A percentile compares a stretch with the other conserved stretches of the same genome.
phyloP scores from a whole-genome alignment of 1,284 basidiomycete species.

The Malassezia vespertilionis region DNA sequence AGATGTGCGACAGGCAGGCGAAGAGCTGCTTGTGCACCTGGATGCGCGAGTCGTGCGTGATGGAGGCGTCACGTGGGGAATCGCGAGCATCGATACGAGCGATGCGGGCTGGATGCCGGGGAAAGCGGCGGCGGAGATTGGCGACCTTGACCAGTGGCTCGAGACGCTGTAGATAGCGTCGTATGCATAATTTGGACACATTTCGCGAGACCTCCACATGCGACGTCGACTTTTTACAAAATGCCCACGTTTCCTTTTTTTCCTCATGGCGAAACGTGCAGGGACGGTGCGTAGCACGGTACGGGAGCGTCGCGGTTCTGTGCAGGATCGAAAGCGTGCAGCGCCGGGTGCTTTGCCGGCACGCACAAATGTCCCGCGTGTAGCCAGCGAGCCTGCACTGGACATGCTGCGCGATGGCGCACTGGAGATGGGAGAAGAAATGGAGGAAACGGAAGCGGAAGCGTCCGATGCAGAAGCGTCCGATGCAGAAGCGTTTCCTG shows the following conservation, averaged over 20 bases:
- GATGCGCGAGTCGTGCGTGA: slow-evolving; percentile 29
- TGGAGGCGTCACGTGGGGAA: slow-evolving; percentile 26
- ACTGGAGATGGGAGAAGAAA: slow-evolving; percentile 12
- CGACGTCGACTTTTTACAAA: neutral
- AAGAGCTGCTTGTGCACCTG: slow-evolving; percentile 21
- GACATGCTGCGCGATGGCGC: slow-evolving; percentile 1
- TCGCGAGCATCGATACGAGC: slow-evolving; percentile 27
- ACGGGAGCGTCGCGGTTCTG: neutral
- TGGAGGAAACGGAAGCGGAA: slow-evolving; percentile 15
- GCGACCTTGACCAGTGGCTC: slow-evolving; percentile 22
- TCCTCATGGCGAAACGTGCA: slow-evolving; percentile 1
- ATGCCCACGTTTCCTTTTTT: slow-evolving; percentile 1
- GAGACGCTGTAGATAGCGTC: slow-evolving; percentile 13
- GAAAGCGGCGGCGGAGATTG: slow-evolving; percentile 7
- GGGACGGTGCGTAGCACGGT: neutral
- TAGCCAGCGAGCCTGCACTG: slow-evolving; percentile 1
- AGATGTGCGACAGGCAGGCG: slow-evolving; percentile 3
- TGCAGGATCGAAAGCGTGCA: slow-evolving; percentile 14
- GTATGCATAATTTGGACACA: slow-evolving; percentile 1
- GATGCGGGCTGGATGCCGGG: slow-evolving; percentile 6
- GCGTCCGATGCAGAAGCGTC: slow-evolving; percentile 25
- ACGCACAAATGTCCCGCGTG: neutral
- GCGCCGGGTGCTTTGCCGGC: slow-evolving; percentile 9
- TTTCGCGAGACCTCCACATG: too few species aligned
- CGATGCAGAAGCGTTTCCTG: slow-evolving; percentile 50